A percentile compares a stretch with the other conserved stretches of the same genome.
Conservation (phyloP, 2,329 filamentous ascomycete genomes). For the Colletotrichum higginsianum region DNA sequence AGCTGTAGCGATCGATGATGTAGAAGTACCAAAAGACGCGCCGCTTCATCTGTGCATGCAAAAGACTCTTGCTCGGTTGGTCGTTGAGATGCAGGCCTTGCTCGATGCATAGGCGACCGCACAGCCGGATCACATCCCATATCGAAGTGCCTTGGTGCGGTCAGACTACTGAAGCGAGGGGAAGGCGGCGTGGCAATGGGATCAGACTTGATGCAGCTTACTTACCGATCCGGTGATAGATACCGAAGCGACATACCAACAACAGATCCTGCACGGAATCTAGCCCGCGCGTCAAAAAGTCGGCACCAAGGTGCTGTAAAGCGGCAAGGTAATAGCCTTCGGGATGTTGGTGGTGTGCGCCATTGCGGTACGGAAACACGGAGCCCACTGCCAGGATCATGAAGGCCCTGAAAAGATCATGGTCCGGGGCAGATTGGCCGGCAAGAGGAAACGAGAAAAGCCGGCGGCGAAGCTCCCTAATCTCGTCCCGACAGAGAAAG, state of each 20-base stretch:
- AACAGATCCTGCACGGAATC: constrained; percentile 58
- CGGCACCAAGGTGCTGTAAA: constrained; percentile 49
- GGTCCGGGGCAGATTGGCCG: constrained; percentile 6
- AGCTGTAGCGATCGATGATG: constrained; percentile 61
- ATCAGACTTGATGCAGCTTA: background rate
- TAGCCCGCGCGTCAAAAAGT: constrained; percentile 51
- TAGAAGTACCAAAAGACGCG: constrained; percentile 63
- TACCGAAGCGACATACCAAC: constrained; percentile 57
- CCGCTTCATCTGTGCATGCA: constrained; percentile 55
- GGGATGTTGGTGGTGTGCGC: constrained; percentile 52
- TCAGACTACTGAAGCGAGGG: background rate
- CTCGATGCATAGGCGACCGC: constrained; percentile 58
- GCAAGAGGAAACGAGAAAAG: constrained; percentile 41
- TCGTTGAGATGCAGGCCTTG: constrained; percentile 51
- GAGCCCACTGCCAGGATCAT: constrained; percentile 57
- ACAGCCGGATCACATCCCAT: constrained; percentile 58
- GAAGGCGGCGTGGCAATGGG: too few species aligned
- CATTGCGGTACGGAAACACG: constrained; percentile 52
- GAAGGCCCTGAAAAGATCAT: constrained; percentile 53
- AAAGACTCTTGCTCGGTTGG: constrained; percentile 26
- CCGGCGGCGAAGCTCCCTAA: constrained; percentile 42
- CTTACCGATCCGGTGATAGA: constrained; percentile 58
- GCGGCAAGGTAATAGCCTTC: constrained; percentile 58
- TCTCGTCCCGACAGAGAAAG: constrained; percentile 47
- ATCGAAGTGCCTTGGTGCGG: constrained; percentile 50